A percentile compares a stretch with the other conserved stretches of the same genome.
Evolutionary conservation across 2,329 filamentous ascomycete species (phyloP).

Genomic region (Coleophoma crateriformis): DNA sequence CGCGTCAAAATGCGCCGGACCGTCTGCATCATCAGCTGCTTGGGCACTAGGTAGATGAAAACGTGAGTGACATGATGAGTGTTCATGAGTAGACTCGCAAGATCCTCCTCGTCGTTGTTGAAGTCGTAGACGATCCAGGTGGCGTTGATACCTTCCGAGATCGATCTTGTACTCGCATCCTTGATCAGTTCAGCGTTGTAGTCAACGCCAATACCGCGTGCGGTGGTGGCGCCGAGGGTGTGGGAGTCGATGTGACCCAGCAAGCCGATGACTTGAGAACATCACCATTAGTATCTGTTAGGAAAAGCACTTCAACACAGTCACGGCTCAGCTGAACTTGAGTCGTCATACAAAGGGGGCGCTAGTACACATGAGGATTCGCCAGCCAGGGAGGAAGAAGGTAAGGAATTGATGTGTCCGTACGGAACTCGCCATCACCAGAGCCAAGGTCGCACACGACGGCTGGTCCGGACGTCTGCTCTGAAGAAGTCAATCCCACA

Average conservation of each 20-base stretch:
- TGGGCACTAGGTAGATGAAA: constrained; percentile 16
- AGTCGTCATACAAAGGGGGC: background rate
- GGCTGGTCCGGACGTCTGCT: constrained; percentile 1
- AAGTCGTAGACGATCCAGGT: constrained; percentile 17
- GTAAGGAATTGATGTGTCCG: background rate
- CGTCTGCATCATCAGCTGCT: constrained; percentile 12
- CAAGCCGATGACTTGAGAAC: constrained; percentile 11
- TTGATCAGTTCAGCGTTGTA: constrained; percentile 15
- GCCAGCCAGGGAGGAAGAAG: background rate
- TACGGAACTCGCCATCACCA: constrained; percentile 18
- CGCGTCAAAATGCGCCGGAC: constrained; percentile 10
- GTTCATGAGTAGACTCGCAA: constrained; percentile 8
- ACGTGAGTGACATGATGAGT: constrained; percentile 13
- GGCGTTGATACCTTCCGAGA: constrained; percentile 1
- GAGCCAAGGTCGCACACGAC: constrained; percentile 17
- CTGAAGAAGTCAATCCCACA: background rate
- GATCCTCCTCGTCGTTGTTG: constrained; percentile 15
- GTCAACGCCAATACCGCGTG: constrained; percentile 14
- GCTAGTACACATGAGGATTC: background rate
- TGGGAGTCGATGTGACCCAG: constrained; percentile 9
- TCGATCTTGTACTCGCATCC: constrained; percentile 9
- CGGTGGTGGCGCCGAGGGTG: background rate
- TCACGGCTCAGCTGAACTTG: too few species aligned
- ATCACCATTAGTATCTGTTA: constrained; percentile 1
- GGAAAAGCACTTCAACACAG: too few species aligned